These are phyloP conservation scores for Leishmania guyanensis DNA, from an alignment of 208 protist species.

Conservation along the genomic window DNA sequence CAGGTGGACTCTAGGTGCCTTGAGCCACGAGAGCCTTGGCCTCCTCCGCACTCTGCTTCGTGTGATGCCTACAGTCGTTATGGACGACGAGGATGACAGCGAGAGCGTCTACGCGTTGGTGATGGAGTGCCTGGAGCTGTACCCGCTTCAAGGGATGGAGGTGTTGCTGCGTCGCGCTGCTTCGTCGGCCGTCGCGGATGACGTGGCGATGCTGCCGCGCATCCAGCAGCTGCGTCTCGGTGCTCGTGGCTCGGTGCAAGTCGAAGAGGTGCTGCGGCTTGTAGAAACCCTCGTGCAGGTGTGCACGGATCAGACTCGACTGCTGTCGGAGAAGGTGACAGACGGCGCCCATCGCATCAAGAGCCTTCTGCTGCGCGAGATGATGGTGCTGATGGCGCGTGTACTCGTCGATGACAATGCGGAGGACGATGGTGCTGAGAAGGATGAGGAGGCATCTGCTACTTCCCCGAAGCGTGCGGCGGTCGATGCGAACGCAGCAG, in stretches of 20 bases:
- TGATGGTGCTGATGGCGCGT: slow-evolving; percentile 75
- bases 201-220: slow-evolving; percentile 33
- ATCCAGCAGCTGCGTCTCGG: slow-evolving; percentile 23
- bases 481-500: slow-evolving; percentile 6
- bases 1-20: slow-evolving; percentile 26
- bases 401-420: slow-evolving; percentile 44
- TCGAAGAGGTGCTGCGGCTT: slow-evolving; percentile 46
- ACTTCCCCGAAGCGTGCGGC: neutral
- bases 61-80: slow-evolving; percentile 47
- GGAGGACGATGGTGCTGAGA: slow-evolving; percentile 14
- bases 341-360: slow-evolving; percentile 49
- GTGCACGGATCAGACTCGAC: slow-evolving; percentile 54
- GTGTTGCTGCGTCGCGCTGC: slow-evolving; percentile 41
- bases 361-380: slow-evolving; percentile 48
- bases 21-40: slow-evolving; percentile 39
- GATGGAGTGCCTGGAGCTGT: slow-evolving; percentile 40
- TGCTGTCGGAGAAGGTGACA: slow-evolving; percentile 63
- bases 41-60: slow-evolving; percentile 52
- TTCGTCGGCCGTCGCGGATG: slow-evolving; percentile 20
- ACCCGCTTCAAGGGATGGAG: slow-evolving; percentile 56
- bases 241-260: slow-evolving; percentile 25
- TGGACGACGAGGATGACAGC: slow-evolving; percentile 58
- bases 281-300: slow-evolving; percentile 50
- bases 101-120: slow-evolving; percentile 58
- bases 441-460: slow-evolving; percentile 8